phyloP scores from a whole-genome alignment of 352 stramenopile species.

The Phytophthora megakarya region DNA sequence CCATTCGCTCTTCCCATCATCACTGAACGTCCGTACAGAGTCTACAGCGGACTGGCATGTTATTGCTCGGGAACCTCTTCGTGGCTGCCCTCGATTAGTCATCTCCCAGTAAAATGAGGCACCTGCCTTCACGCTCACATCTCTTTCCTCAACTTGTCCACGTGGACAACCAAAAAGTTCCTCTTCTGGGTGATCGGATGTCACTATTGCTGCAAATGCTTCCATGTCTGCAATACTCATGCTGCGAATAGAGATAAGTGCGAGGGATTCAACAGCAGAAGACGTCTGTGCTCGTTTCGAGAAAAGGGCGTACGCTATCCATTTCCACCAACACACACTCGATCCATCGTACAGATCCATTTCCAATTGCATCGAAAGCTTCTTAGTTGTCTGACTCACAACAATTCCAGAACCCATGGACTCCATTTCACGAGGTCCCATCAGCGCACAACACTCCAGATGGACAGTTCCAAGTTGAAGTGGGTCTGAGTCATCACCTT shows the following conservation, averaged over 20 bases:
- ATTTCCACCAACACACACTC: slow-evolving; percentile 15
- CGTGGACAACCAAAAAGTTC: slow-evolving; percentile 5
- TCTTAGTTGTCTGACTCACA: slow-evolving; percentile 16
- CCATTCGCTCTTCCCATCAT: slow-evolving; percentile 16
- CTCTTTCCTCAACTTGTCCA: neutral
- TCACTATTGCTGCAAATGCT: neutral
- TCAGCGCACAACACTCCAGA: neutral
- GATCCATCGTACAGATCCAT: neutral
- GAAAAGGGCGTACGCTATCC: slow-evolving; percentile 19
- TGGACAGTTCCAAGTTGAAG: neutral
- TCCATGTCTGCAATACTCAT: slow-evolving; percentile 11
- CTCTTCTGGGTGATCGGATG: slow-evolving; percentile 15
- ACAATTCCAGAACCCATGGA: slow-evolving; percentile 19
- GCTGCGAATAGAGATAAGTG: slow-evolving; percentile 3
- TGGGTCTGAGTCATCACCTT: neutral
- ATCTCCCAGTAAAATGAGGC: slow-evolving; percentile 10
- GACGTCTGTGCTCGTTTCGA: slow-evolving; percentile 2
- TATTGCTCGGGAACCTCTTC: neutral
- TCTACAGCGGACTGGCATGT: neutral
- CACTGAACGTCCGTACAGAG: slow-evolving; percentile 4
- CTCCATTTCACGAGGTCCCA: neutral
- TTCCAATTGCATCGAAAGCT: slow-evolving; percentile 14
- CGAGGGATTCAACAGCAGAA: slow-evolving; percentile 9
- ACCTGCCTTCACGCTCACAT: neutral
- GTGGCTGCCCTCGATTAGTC: neutral